Evolutionary conservation across 2,329 filamentous ascomycete genomes (phyloP), one percentile per base, ranked within the genome.

Genomic region (Claviceps sorghi): DNA sequence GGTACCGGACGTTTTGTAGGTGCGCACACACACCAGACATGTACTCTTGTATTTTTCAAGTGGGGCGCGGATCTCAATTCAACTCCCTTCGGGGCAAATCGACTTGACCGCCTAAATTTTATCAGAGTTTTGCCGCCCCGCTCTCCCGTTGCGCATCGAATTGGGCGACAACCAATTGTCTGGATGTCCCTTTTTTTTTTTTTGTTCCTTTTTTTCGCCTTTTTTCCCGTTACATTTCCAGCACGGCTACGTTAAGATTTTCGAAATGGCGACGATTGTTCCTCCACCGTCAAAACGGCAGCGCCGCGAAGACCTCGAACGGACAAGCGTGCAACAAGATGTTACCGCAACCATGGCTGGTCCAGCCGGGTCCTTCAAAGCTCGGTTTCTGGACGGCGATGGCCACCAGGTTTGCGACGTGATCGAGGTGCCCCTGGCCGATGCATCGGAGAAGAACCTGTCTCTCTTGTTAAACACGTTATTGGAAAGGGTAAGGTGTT

Each of bases 261-360:
- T 30, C 49, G 57, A 49, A 46, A 95, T 95, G 88, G 80, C 88
- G 59, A 95, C 88, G 5, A 70, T 90, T 48, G 67, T 84, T 6
- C 88, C 88, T n/a, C 88, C 87, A 47, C 87, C 88, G 4, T 90
- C 84, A 50, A 97, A 96, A 69, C 81, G 89, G 56, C 89, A 95
- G 65, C 86, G 83, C 67, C 80, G 84, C 49, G 87, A 87, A 59
- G 77, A 78, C 22, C 75, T 84, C 42, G 86, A 88, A 59, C 81
- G 80, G 61, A 79, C 85, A 8, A 77, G 82, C 58, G 72, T 80
- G 47, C 88, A 95, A 63, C 84, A 93, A 64, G 83, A 90, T 70
- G 77, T 91, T 50, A 72, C 78, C 43, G 73, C 82, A 22, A 77
- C 85, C 41, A 77, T 86, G 49, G 78, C 84, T 0, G 79, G 81